Evolutionary conservation across 306 rosid genomes (phyloP), one percentile per base, ranked within the genome.

Genomic region (Dicorynia guianensis): DNA sequence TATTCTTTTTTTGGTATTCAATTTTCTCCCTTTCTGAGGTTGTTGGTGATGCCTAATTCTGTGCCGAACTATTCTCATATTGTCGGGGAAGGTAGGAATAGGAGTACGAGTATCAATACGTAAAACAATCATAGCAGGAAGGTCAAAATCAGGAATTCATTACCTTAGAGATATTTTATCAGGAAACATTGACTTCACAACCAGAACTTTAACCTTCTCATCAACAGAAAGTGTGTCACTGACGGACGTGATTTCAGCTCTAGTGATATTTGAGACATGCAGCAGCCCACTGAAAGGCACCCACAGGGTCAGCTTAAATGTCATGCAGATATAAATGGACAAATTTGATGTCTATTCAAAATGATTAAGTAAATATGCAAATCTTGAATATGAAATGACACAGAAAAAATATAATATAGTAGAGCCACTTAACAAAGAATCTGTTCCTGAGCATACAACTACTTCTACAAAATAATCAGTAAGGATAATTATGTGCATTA

Each of bases 141-240:
- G 60, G 53, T 78, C 34, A 64, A 43, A 66, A 67, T 72, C 8
- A 63, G 63, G 3, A 75, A 80, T 46, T 35, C 63, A 63, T 65
- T 89, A 95, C 99, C 99, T 95, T 53, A 95, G 60, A 83, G 96
- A 80, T 77, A 95, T 95, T 86, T 95, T 95, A 36, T 79, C 91
- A 34, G 99, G 97, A 82, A 89, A 89, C 87, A 87, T 78, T 0
- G 97, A 92, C 88, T 72, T 95, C 85, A 87, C 87, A 13, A 95
- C 99, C 55, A 95, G 86, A 87, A 87, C 97, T 87, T 86, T 92
- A 40, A 95, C 89, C 55, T 86, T 81, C 77, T 95, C 97, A 18
- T 84, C 90, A 39, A 87, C 88, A 7, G 90, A 65, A 76, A 95
- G 93, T 74, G 89, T n/a, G 87, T 92, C 92, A 10, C 82, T 76